Base-by-base conservation (phyloP, 1,284 basidiomycete genomes). In the Ustilago lituana region DNA sequence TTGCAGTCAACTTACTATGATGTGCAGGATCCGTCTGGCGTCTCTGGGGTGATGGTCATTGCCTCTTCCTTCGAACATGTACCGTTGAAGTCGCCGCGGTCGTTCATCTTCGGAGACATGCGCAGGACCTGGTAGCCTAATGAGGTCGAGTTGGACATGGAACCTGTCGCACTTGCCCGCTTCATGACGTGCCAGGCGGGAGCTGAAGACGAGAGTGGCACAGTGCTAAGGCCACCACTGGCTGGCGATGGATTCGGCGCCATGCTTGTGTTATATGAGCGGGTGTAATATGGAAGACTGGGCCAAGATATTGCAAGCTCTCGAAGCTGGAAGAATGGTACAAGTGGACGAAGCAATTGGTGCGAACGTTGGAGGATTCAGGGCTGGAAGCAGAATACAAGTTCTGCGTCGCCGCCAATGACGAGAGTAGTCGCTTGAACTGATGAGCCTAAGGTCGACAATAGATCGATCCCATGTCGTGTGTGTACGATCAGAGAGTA, bases 71-170 rank as follows among this genome's bases (percentile, higher is more conserved):
- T 61, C 8, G 58, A 43, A 33, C 68, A 71, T 19, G 62, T 66
- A 41, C 68, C 68, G 33, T 71, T 71, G 49, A 71, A 71, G 44
- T 71, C 68, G 32, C 68, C 68, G 19, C 49, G 46, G 17, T 65
- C 55, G 49, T 66, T 58, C 68, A 71, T 71, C 45, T 43, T 47
- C n/a, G 62, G 38, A 5, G 68, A 71, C 19, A 59, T 29, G 29
- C 61, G 67, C 14, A 65, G 44, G 2, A 50, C 47, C 32, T 47
- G 47, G 44, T 56, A 53, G 23, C 40, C 49, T 12, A 48, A 51
- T 24, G 52, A 44, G 15, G 52, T 20, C 6, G 32, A 29, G 15
- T 39, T 51, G 15, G 63, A 66, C 11, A 32, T 19, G 17, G 52
- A 44, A 4, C 26, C n/a, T 17, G 48, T 12, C 19, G 41, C 9